Conservation (phyloP, 1,139 yeast species). For the Protomyces pachydermus region DNA sequence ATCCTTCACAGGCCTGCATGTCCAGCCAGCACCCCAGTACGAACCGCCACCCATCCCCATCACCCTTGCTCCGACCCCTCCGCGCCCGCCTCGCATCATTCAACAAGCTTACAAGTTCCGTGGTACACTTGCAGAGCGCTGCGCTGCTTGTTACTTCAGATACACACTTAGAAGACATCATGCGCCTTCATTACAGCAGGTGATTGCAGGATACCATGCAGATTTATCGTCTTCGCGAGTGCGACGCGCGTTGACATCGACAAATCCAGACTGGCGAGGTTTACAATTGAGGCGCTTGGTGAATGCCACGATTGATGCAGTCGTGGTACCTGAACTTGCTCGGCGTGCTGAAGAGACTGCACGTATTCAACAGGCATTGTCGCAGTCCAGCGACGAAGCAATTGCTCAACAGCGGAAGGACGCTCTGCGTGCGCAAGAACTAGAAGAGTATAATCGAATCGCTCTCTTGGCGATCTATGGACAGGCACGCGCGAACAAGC, state of each 20-base stretch:
- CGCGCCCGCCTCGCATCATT: not conserved
- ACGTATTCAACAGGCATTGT: slow-evolving; percentile 1
- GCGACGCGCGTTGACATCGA: not conserved
- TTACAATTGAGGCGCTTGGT: slow-evolving; percentile 1
- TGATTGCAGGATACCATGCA: slow-evolving; percentile 2
- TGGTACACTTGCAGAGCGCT: slow-evolving; percentile 2
- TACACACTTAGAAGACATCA: slow-evolving; percentile 1
- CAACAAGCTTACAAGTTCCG: not conserved
- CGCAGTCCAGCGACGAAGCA: not conserved
- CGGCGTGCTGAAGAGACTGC: slow-evolving; percentile 1
- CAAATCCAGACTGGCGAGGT: not conserved
- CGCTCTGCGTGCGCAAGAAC: not conserved
- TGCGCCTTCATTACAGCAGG: not conserved
- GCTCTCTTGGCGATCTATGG: slow-evolving; percentile 15
- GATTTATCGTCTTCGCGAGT: not conserved
- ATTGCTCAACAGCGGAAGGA: not conserved
- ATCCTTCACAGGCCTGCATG: slow-evolving; percentile 1
- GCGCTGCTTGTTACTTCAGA: slow-evolving; percentile 7
- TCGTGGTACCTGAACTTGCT: slow-evolving; percentile 12
- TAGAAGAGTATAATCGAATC: not conserved
- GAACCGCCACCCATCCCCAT: not conserved
- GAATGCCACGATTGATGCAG: slow-evolving; percentile 5
- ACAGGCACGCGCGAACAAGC: slow-evolving; percentile 2
- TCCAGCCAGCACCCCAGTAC: slow-evolving; percentile 11
- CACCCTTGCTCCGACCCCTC: not conserved